Conservation (phyloP, 1,284 basidiomycete species). For the Cystobasidiaceae sp. region DNA sequence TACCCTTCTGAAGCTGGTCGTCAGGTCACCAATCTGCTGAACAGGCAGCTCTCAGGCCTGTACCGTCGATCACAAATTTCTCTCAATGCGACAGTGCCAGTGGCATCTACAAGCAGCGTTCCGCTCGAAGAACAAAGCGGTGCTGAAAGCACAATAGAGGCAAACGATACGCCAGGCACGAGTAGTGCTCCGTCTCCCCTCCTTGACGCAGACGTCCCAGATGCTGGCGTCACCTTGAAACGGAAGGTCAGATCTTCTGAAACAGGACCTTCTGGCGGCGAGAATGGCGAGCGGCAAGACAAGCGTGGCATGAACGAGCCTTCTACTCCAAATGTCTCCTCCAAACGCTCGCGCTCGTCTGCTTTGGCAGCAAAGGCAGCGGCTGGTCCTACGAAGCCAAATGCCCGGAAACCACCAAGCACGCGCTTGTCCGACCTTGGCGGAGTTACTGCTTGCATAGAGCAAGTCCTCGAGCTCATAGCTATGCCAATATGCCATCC, state of each 20-base stretch:
- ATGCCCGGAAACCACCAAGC: constrained; percentile 53
- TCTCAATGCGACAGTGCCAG: constrained; percentile 36
- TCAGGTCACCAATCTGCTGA: constrained; percentile 34
- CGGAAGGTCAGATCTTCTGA: constrained; percentile 20
- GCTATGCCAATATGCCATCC: constrained; percentile 92
- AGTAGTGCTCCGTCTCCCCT: neutral
- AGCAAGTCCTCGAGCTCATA: constrained; percentile 90
- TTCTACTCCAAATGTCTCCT: no score
- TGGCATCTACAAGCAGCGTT: constrained; percentile 21
- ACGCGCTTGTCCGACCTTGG: constrained; percentile 78
- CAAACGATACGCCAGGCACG: neutral
- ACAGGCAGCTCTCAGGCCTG: constrained; percentile 39
- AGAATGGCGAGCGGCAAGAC: neutral
- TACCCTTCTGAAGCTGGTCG: neutral
- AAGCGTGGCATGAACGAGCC: neutral
- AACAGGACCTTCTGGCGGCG: neutral
- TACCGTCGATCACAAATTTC: constrained; percentile 37
- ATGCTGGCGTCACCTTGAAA: constrained; percentile 4
- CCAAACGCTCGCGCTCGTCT: no score
- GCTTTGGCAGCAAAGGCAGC: no score
- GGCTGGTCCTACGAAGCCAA: no score
- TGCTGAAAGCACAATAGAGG: neutral
- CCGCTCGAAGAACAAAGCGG: neutral
- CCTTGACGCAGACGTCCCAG: neutral
- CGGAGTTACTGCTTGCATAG: constrained; percentile 76